phyloP scores from a whole-genome alignment of 208 protist genomes.

The Wallacemonas sp. region DNA sequence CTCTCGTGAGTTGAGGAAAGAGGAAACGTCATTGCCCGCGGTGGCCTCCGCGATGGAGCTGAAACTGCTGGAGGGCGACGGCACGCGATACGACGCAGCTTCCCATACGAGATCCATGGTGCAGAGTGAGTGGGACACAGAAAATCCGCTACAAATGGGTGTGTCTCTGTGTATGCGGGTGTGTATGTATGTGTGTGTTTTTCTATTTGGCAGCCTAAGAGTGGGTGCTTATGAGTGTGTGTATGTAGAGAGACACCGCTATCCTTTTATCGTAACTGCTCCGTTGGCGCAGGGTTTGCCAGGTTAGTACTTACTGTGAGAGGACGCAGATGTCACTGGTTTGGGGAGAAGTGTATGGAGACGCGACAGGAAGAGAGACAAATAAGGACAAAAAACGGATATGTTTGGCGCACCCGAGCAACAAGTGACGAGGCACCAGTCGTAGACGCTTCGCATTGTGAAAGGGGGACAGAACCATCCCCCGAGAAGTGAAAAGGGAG shows the following conservation, averaged over 20 bases:
- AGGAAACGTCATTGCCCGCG: constrained; percentile 68
- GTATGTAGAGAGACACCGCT: neutral
- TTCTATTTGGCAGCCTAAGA: neutral
- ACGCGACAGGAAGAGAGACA: neutral
- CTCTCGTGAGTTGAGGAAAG: constrained; percentile 45
- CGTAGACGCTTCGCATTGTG: too few relatives aligned
- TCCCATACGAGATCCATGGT: constrained; percentile 9
- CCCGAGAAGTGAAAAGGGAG: too few relatives aligned
- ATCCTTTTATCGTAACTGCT: too few relatives aligned
- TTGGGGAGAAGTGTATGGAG: too few relatives aligned
- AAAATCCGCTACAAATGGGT: too few relatives aligned
- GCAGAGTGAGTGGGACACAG: neutral
- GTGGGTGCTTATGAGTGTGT: neutral
- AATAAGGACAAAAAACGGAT: neutral
- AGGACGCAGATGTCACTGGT: too few relatives aligned
- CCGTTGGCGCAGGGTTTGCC: too few relatives aligned
- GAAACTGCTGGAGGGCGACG: constrained; percentile 37
- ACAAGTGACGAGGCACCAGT: too few relatives aligned
- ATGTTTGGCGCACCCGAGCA: too few relatives aligned
- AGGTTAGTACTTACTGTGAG: too few relatives aligned
- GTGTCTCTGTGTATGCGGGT: too few relatives aligned
- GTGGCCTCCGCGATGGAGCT: constrained; percentile 67
- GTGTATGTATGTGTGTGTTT: neutral
- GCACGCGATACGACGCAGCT: neutral
- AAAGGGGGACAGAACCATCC: too few relatives aligned